These are phyloP conservation scores for Komagataea norvegica DNA, from an alignment of 1,139 yeast species.

Conservation along the genomic window DNA sequence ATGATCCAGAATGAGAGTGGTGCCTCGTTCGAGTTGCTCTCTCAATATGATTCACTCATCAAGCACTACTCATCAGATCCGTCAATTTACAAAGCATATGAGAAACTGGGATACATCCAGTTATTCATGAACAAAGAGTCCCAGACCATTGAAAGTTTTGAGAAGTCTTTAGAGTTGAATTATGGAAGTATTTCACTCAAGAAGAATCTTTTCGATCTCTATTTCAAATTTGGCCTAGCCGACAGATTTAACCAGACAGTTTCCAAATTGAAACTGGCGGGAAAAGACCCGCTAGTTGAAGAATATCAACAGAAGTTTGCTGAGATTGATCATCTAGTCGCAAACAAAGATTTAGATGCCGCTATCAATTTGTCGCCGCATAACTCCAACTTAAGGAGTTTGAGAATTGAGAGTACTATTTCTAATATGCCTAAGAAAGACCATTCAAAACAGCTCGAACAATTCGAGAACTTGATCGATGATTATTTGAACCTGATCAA, in stretches of 20 bases:
- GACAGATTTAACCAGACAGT: slow-evolving; percentile 24
- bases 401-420: slow-evolving; percentile 30
- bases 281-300: slow-evolving; percentile 6
- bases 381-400: slow-evolving; percentile 26
- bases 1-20: slow-evolving; percentile 11
- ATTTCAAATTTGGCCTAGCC: slow-evolving; percentile 43
- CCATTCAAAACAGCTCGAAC: slow-evolving; percentile 5
- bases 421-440: slow-evolving; percentile 12
- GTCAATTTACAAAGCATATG: slow-evolving; percentile 35
- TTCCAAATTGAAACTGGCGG: neutral
- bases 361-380: slow-evolving; percentile 29
- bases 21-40: slow-evolving; percentile 18
- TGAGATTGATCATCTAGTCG: slow-evolving; percentile 16
- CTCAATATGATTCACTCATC: slow-evolving; percentile 17
- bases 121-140: slow-evolving; percentile 43
- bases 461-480: slow-evolving; percentile 19
- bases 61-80: slow-evolving; percentile 10
- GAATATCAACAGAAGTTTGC: slow-evolving; percentile 10
- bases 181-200: slow-evolving; percentile 38
- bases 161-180: slow-evolving; percentile 38
- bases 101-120: slow-evolving; percentile 52
- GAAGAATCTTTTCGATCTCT: slow-evolving; percentile 39
- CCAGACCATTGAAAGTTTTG: slow-evolving; percentile 45
- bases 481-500: slow-evolving; percentile 21
- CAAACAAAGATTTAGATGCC: slow-evolving; percentile 14